A percentile compares a stretch with the other conserved stretches of the same genome.
These are phyloP conservation scores for Aureobasidium sp. DNA, from an alignment of 2,329 filamentous ascomycete species.

Conservation along the genomic window DNA sequence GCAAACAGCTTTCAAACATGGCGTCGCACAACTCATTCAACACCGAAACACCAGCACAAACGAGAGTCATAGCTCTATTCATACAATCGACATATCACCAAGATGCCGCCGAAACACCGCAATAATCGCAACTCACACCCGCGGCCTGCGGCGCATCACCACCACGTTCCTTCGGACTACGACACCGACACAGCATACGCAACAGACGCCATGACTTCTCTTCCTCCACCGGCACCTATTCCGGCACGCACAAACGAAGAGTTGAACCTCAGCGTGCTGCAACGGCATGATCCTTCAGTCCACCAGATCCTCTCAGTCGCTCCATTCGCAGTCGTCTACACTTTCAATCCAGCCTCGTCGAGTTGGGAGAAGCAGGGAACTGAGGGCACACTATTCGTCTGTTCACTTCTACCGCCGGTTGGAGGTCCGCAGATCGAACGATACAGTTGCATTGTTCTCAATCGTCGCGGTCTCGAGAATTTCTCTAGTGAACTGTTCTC, in stretches of 20 bases:
- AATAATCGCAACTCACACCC: conserved; percentile 9
- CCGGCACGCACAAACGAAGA: conserved; percentile 65
- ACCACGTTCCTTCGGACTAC: conserved; percentile 36
- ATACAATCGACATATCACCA: not conserved
- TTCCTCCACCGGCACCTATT: conserved; percentile 22
- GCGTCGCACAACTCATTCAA: not conserved
- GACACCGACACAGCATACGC: conserved; percentile 38
- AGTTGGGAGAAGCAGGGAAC: conserved; percentile 79
- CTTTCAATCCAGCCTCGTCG: conserved; percentile 55
- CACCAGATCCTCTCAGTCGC: conserved; percentile 68
- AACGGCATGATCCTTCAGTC: conserved; percentile 69
- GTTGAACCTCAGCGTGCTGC: conserved; percentile 78
- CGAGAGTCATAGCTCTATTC: not conserved
- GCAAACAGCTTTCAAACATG: not conserved
- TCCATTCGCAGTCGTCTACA: conserved; percentile 79
- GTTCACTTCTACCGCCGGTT: conserved; percentile 43
- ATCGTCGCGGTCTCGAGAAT: conserved; percentile 40
- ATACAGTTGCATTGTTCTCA: conserved; percentile 38
- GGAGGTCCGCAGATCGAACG: conserved; percentile 24
- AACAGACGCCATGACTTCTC: conserved; percentile 21
- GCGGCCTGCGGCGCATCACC: not conserved
- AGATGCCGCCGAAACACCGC: conserved; percentile 1
- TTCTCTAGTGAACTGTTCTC: conserved; percentile 35
- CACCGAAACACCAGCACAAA: not conserved
- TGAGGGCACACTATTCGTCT: conserved; percentile 86